Conservation (phyloP, 257 asterid genomes). For the Penstemon newberryi region DNA sequence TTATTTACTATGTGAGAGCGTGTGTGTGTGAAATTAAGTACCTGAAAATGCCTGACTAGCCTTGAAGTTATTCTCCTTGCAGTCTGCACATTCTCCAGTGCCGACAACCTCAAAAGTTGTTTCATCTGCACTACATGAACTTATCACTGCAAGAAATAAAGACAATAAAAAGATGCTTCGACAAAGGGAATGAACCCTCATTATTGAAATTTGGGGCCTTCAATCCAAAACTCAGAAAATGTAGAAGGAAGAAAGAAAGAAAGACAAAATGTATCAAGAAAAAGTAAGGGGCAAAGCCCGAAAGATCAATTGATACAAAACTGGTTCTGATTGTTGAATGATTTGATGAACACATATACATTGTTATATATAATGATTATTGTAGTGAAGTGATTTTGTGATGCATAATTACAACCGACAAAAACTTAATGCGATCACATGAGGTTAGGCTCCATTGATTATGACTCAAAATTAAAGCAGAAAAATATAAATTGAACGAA, state of each 20-base stretch:
- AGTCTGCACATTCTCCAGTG: constrained; percentile 55
- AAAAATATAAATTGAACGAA: background rate
- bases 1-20: background rate
- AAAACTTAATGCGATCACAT: constrained; percentile 65
- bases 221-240: background rate
- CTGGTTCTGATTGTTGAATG: background rate
- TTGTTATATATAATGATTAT: constrained; percentile 25
- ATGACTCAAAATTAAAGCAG: constrained; percentile 24
- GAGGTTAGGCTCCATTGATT: constrained; percentile 66
- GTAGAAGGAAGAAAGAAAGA: background rate
- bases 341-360: background rate
- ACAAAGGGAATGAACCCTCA: constrained; percentile 56
- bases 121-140: constrained; percentile 44
- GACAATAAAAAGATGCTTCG: constrained; percentile 36
- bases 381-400: constrained; percentile 18
- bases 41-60: constrained; percentile 48
- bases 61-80: constrained; percentile 40
- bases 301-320: background rate
- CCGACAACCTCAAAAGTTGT: constrained; percentile 57
- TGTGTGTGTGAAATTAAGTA: constrained; percentile 11
- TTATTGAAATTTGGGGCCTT: constrained; percentile 21
- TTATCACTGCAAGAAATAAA: constrained; percentile 29
- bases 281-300: constrained; percentile 1
- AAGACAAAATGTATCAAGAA: too few species aligned
- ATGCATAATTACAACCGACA: constrained; percentile 44